These are phyloP conservation scores for Colletotrichum coccodes DNA, from an alignment of 2,329 filamentous ascomycete species.

Conservation along the genomic window DNA sequence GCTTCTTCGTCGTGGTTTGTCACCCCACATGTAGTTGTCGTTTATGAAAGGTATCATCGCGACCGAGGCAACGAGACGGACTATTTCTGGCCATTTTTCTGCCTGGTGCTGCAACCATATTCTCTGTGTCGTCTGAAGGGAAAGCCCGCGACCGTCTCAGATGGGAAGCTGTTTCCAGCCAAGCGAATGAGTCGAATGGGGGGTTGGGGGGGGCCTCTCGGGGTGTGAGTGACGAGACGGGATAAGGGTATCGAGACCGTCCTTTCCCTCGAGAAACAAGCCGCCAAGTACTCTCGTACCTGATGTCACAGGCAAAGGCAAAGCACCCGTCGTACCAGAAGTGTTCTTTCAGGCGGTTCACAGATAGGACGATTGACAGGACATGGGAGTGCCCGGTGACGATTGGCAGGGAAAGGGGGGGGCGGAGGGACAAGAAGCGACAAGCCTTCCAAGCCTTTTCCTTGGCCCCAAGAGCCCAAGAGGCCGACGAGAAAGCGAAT, in stretches of 20 bases:
- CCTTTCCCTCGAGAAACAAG: constrained; percentile 5
- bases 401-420: constrained; percentile 20
- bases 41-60: not conserved
- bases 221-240: constrained; percentile 19
- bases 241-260: not conserved
- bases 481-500: constrained; percentile 2
- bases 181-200: constrained; percentile 14
- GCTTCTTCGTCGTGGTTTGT: not conserved
- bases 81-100: not conserved
- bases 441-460: constrained; percentile 25
- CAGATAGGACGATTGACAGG: constrained; percentile 26
- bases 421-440: constrained; percentile 2
- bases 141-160: constrained; percentile 30
- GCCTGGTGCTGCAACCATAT: not conserved
- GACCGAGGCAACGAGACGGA: not conserved
- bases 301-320: constrained; percentile 16
- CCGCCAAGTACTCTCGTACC: constrained; percentile 1
- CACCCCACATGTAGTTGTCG: not conserved
- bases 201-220: too few relatives aligned
- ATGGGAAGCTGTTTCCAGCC: constrained; percentile 28
- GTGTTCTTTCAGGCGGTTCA: not conserved
- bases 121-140: constrained; percentile 23
- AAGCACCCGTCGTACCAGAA: not conserved
- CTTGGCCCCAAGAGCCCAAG: constrained; percentile 12
- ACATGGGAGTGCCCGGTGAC: constrained; percentile 16